These are phyloP conservation scores for Akanthomyces lecanii DNA, from an alignment of 2,329 filamentous ascomycete genomes.

Conservation along the genomic window DNA sequence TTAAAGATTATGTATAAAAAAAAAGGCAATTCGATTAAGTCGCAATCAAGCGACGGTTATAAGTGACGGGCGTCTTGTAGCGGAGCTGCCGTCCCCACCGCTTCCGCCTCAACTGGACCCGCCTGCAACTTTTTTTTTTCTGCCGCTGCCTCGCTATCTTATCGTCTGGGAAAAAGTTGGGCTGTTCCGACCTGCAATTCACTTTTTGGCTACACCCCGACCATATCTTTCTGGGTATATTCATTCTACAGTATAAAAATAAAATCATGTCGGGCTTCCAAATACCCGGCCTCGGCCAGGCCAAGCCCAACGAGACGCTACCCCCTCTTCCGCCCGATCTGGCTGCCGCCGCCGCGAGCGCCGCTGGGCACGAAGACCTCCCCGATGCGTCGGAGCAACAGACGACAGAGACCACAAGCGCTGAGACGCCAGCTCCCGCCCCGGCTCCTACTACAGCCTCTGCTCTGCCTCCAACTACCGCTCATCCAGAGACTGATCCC, in stretches of 20 bases:
- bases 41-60: too few species aligned
- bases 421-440: background rate
- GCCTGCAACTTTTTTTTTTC: slow-evolving; percentile 14
- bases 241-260: background rate
- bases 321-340: slow-evolving; percentile 35
- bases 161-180: slow-evolving; percentile 11
- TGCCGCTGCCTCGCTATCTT: slow-evolving; percentile 12
- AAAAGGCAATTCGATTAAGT: too few species aligned
- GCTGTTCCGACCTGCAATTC: background rate
- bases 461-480: too few species aligned
- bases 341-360: slow-evolving; percentile 28
- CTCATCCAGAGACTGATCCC: background rate
- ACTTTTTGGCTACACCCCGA: background rate
- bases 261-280: slow-evolving; percentile 38
- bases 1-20: too few species aligned
- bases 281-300: slow-evolving; percentile 41
- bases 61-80: background rate
- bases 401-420: slow-evolving; percentile 1
- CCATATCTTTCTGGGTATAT: background rate
- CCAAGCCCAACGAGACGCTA: slow-evolving; percentile 39
- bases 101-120: slow-evolving; percentile 10
- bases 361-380: slow-evolving; percentile 22
- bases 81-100: slow-evolving; percentile 7
- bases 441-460: background rate
- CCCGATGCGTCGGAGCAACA: slow-evolving; percentile 21